Percentiles rank a stretch among this genome's conserved stretches.
phyloP scores from a whole-genome alignment of 2,329 filamentous ascomycete genomes.

The Xylariaceae sp. region DNA sequence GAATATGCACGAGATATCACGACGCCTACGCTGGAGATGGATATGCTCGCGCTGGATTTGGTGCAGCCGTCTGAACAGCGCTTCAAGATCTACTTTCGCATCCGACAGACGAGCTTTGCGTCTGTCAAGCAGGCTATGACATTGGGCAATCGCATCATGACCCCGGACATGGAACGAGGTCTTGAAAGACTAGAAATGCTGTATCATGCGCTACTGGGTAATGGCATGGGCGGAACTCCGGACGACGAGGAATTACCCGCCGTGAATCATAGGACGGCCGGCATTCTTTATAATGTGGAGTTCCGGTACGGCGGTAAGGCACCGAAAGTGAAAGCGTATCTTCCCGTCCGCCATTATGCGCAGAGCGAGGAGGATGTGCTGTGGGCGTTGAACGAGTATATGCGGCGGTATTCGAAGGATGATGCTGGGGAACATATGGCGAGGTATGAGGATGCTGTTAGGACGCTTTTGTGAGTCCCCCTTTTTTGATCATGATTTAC shows the following conservation, averaged over 20 bases:
- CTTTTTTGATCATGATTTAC: background rate
- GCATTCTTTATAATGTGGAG: slow-evolving; percentile 10
- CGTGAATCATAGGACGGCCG: slow-evolving; percentile 8
- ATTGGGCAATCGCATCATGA: slow-evolving; percentile 2
- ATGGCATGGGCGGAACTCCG: background rate
- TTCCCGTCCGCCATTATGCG: slow-evolving; percentile 12
- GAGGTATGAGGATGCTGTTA: background rate
- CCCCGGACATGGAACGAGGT: slow-evolving; percentile 2
- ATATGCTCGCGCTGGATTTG: slow-evolving; percentile 11
- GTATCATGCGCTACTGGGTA: slow-evolving; percentile 7
- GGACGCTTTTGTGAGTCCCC: background rate
- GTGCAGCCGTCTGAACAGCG: slow-evolving; percentile 7
- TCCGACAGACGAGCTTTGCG: slow-evolving; percentile 3
- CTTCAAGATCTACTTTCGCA: slow-evolving; percentile 10
- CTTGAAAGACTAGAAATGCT: slow-evolving; percentile 6
- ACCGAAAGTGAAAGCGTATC: slow-evolving; percentile 7
- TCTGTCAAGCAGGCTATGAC: slow-evolving; percentile 10
- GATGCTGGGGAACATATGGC: background rate
- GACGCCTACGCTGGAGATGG: background rate
- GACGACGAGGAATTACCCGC: background rate
- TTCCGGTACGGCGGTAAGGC: slow-evolving; percentile 1
- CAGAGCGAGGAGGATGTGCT: slow-evolving; percentile 9
- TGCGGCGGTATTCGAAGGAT: background rate
- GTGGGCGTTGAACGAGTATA: slow-evolving; percentile 2
- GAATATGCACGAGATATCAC: background rate